Evolutionary conservation across 2,329 filamentous ascomycete species (phyloP), one percentile per base, ranked within the genome.

Genomic region (Botryosphaeria dothidea): DNA sequence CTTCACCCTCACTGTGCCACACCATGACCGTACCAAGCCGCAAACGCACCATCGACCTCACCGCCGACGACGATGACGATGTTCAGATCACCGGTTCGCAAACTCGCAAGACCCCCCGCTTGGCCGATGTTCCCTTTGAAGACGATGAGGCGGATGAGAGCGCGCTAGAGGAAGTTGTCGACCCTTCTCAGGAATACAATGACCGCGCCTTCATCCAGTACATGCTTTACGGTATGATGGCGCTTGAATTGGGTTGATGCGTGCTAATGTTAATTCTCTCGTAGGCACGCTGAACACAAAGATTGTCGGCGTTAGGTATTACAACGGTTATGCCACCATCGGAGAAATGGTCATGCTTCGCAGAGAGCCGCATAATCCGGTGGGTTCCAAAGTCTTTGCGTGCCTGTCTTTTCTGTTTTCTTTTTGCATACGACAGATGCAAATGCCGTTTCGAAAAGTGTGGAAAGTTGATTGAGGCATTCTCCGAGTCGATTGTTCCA

Each of bases 361-460:
- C 38, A 81, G 91, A 71, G 89, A 94, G 72, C 88, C 90, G 1
- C 71, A 76, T 1, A 94, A 94, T 71, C 81, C 78, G 23, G 63
- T 65, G 25, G 13, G 52, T 48, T 9, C 19, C 3, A n/a, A 31
- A 17, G 7, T 46, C n/a, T 11, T 21, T 43, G 25, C 3, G 13
- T 29, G n/a, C 15, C 15, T 34, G 21, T n/a, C 36, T 31, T 57
- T 3, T 9, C 34, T 58, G 23, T 17, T 11, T 23, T 3, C 3
- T n/a, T n/a, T n/a, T n/a, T n/a, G n/a, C n/a, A n/a, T n/a, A n/a
- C n/a, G n/a, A n/a, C n/a, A n/a, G n/a, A n/a, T n/a, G 11, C n/a
- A 11, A 25, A 9, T 46, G 43, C 6, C n/a, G n/a, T n/a, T n/a
- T n/a, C n/a, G n/a, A n/a, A n/a, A n/a, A n/a, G n/a, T n/a, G n/a